Base-by-base conservation (phyloP, 2,329 filamentous ascomycete species). In the Fusarium sterilihyphosum region DNA sequence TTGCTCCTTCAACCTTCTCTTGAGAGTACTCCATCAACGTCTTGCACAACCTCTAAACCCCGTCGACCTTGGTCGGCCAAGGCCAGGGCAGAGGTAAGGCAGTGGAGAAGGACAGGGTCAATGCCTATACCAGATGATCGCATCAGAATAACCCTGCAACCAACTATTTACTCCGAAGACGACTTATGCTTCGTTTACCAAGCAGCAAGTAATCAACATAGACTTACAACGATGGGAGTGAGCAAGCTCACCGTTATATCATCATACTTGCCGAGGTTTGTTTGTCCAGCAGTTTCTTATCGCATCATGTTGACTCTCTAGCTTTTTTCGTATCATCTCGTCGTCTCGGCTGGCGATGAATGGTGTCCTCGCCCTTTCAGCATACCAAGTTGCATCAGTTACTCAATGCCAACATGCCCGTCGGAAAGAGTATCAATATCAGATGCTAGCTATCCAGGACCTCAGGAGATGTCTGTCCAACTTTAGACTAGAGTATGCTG, bases 41-140 rank as follows among this genome's bases (percentile, higher is more conserved):
- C 58, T 18, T 54, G 35, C 4, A 29, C 62, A 16, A 43, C 24
- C 2, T 40, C 65, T 10, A 72, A 72, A 31, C 26, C 62, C 26
- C 63, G 58, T 6, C 46, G 57, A 10, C 64, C 58, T 24, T 72
- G 70, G 70, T 72, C 70, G 14, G 70, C 70, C 33, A 72, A 64
- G 37, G 69, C 70, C 26, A 72, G 69, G 40, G 70, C 70, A 43
- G 70, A 72, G 33, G 70, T 72, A 44, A 69, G 69, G 37, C 70
- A 72, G 31, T 72, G 70, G 70, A 62, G 70, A 38, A 72, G 69
- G 44, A 72, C 69, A 31, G 70, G 69, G 14, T 68, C 70, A 9
- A 60, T 72, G 69, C 69, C 70, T 9, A 58, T 72, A 14, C 69
- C 69, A 9, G 70, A 72, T n/a, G 47, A 47, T 20, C 63, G 57